Evolutionary conservation across 352 stramenopile genomes (phyloP).

Genomic region (Globisporangium camurandrum): DNA sequence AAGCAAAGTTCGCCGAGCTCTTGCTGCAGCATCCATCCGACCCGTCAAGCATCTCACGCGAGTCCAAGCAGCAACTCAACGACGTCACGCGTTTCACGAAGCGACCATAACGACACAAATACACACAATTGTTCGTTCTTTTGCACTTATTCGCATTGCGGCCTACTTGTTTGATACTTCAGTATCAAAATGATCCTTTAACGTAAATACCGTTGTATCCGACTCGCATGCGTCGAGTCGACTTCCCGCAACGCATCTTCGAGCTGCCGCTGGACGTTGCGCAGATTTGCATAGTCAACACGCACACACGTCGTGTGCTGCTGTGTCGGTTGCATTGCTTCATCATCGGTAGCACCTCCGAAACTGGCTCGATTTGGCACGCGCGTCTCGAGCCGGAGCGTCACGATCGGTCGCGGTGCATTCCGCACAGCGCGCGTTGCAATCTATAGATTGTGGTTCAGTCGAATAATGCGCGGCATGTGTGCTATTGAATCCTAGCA

Average conservation of each 20-base stretch:
- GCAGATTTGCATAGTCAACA: slow-evolving; percentile 57
- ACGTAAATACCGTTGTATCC: slow-evolving; percentile 72
- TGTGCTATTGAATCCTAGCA: not conserved
- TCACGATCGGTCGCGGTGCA: slow-evolving; percentile 59
- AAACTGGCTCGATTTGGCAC: slow-evolving; percentile 12
- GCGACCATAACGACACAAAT: slow-evolving; percentile 17
- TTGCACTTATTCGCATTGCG: not conserved
- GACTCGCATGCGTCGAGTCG: slow-evolving; percentile 56
- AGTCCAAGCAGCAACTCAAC: slow-evolving; percentile 69
- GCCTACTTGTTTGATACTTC: not conserved
- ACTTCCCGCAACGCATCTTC: slow-evolving; percentile 62
- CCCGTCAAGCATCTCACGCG: slow-evolving; percentile 32
- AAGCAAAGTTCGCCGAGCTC: slow-evolving; percentile 71
- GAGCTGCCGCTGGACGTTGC: slow-evolving; percentile 53
- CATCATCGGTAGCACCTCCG: slow-evolving; percentile 16
- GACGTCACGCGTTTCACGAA: slow-evolving; percentile 70
- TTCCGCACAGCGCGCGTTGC: slow-evolving; percentile 55
- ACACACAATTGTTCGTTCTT: not conserved
- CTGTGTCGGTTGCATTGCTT: too few species aligned
- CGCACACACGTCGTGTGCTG: slow-evolving; percentile 38
- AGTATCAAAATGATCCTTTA: slow-evolving; percentile 10
- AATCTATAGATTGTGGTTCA: slow-evolving; percentile 42
- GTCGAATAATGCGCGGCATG: too few species aligned
- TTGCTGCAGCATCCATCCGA: slow-evolving; percentile 57
- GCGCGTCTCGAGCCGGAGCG: slow-evolving; percentile 48